Conservation (phyloP, 2,329 filamentous ascomycete genomes). For the Stemphylium beticola region DNA sequence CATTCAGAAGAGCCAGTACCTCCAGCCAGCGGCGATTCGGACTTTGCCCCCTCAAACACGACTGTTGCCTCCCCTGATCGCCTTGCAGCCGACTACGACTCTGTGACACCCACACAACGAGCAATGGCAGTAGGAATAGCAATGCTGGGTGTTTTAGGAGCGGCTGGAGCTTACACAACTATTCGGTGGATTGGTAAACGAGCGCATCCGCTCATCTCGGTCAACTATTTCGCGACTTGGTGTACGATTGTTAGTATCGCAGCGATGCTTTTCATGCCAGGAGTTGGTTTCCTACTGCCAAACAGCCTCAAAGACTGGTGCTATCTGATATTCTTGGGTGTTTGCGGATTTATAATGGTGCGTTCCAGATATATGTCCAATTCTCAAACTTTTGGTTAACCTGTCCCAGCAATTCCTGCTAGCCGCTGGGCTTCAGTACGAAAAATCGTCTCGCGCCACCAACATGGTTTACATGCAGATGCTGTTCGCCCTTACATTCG, state of each 20-base stretch:
- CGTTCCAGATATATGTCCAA: slow-evolving; percentile 7
- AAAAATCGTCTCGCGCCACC: slow-evolving; percentile 67
- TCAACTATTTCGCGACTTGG: slow-evolving; percentile 80
- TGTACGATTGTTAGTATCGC: slow-evolving; percentile 71
- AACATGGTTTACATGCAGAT: slow-evolving; percentile 75
- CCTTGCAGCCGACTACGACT: slow-evolving; percentile 48
- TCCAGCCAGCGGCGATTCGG: slow-evolving; percentile 42
- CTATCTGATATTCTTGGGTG: slow-evolving; percentile 70
- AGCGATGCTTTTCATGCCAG: slow-evolving; percentile 63
- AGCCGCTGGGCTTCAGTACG: slow-evolving; percentile 75
- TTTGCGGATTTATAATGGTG: slow-evolving; percentile 77
- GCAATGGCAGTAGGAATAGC: slow-evolving; percentile 73
- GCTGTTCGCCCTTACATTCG: slow-evolving; percentile 70
- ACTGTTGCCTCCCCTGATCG: slow-evolving; percentile 24
- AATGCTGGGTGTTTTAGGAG: slow-evolving; percentile 77
- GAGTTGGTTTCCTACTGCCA: slow-evolving; percentile 64
- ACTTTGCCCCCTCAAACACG: slow-evolving; percentile 38
- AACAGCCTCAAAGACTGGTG: slow-evolving; percentile 65
- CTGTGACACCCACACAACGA: slow-evolving; percentile 67
- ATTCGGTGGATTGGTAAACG: slow-evolving; percentile 80
- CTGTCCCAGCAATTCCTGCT: slow-evolving; percentile 72
- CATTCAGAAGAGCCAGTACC: slow-evolving; percentile 30
- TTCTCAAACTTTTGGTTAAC: not conserved
- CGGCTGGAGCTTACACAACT: slow-evolving; percentile 67
- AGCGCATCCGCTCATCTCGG: slow-evolving; percentile 77